phyloP scores from a whole-genome alignment of 192 early-diverging fungal species.

The Ambispora gerdemannii region DNA sequence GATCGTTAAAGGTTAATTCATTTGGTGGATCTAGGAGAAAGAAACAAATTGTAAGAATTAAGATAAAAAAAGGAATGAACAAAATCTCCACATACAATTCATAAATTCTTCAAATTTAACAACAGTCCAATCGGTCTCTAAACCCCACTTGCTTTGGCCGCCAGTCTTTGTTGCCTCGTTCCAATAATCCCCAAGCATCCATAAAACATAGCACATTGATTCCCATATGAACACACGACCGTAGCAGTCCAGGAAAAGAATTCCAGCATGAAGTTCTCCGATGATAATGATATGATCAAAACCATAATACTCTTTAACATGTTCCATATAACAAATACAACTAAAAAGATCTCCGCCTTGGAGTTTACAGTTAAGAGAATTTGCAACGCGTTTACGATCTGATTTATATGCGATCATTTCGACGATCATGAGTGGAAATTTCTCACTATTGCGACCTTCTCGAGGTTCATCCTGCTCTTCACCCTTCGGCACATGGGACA shows the following conservation, averaged over 20 bases:
- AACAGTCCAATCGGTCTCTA: slow-evolving; percentile 22
- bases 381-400: slow-evolving; percentile 7
- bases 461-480: background rate
- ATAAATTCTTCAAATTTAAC: slow-evolving; percentile 25
- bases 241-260: slow-evolving; percentile 19
- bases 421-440: slow-evolving; percentile 1
- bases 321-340: background rate
- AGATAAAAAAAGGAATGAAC: slow-evolving; percentile 25
- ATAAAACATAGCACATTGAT: slow-evolving; percentile 24
- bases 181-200: slow-evolving; percentile 21
- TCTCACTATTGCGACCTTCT: background rate
- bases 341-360: background rate
- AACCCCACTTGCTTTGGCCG: slow-evolving; percentile 1
- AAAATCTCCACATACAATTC: slow-evolving; percentile 24
- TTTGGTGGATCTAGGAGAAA: slow-evolving; percentile 20
- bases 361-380: background rate
- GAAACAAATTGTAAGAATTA: slow-evolving; percentile 22
- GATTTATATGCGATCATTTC: slow-evolving; percentile 17
- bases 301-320: slow-evolving; percentile 8
- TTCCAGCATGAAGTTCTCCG: background rate
- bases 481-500: background rate
- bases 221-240: slow-evolving; percentile 24
- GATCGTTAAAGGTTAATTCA: slow-evolving; percentile 14
- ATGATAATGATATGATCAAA: slow-evolving; percentile 15
- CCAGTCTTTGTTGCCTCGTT: slow-evolving; percentile 24